These are phyloP conservation scores for Flaveria bidentis DNA, from an alignment of 129 eudicot genomes.

Conservation along the genomic window DNA sequence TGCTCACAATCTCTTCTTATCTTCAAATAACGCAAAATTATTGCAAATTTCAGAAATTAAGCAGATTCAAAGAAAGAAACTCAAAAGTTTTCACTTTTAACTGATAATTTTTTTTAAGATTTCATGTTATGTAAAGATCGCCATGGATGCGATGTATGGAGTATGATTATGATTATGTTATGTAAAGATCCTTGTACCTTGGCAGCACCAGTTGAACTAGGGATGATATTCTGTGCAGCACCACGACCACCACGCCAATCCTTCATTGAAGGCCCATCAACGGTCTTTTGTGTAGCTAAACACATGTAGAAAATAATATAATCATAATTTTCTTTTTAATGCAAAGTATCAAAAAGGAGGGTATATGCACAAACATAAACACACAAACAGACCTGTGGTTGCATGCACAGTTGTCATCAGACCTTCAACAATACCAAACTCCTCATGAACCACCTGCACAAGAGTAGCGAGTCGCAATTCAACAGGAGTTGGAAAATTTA, in stretches of 20 bases:
- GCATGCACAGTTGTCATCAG: slow-evolving; percentile 98
- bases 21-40: background rate
- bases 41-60: background rate
- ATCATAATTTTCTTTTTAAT: background rate
- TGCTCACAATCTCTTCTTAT: background rate
- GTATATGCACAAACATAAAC: slow-evolving; percentile 18
- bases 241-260: slow-evolving; percentile 99
- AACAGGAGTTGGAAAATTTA: no score
- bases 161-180: no score
- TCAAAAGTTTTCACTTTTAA: background rate
- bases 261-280: slow-evolving; percentile 98
- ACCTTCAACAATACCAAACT: slow-evolving; percentile 94
- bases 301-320: slow-evolving; percentile 2
- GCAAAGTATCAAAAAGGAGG: background rate
- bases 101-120: background rate
- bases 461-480: background rate
- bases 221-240: slow-evolving; percentile 93
- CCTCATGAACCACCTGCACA: slow-evolving; percentile 90
- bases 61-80: background rate
- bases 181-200: slow-evolving; percentile 47
- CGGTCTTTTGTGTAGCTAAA: slow-evolving; percentile 95
- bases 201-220: slow-evolving; percentile 98
- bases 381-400: slow-evolving; percentile 67
- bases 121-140: background rate
- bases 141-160: no score